phyloP scores from a whole-genome alignment of 805 yeast genomes.

The Nakazawaea sp. region DNA sequence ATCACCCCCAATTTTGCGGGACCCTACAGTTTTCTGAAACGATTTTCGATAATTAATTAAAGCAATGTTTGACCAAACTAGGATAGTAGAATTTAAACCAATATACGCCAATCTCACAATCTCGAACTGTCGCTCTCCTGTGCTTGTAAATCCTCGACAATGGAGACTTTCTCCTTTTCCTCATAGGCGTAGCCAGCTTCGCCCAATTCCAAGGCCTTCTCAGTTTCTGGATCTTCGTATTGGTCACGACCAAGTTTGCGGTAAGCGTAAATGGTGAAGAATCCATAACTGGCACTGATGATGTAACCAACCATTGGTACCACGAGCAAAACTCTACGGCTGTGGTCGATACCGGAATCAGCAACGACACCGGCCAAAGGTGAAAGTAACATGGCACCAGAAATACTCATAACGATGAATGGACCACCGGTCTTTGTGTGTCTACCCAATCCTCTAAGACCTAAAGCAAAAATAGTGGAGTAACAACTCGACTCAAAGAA shows the following conservation, averaged over 20 bases:
- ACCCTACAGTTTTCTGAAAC: too few relatives aligned
- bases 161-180: slow-evolving; percentile 8
- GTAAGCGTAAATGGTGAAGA: slow-evolving; percentile 11
- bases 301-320: slow-evolving; percentile 19
- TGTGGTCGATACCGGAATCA: slow-evolving; percentile 16
- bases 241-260: slow-evolving; percentile 4
- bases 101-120: too few relatives aligned
- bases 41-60: too few relatives aligned
- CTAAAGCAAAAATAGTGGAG: slow-evolving; percentile 12
- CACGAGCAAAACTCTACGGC: slow-evolving; percentile 16
- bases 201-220: neutral
- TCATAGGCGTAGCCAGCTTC: neutral
- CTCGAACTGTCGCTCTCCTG: too few relatives aligned
- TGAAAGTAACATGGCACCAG: slow-evolving; percentile 19
- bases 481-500: slow-evolving; percentile 12
- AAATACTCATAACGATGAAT: slow-evolving; percentile 17
- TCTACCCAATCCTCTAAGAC: slow-evolving; percentile 12
- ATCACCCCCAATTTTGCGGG: neutral
- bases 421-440: slow-evolving; percentile 12
- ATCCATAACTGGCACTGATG: slow-evolving; percentile 19
- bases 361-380: slow-evolving; percentile 20
- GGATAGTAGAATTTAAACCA: too few relatives aligned
- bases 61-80: too few relatives aligned
- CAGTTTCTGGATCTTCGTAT: neutral
- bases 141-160: slow-evolving; percentile 10